Conservation (phyloP, 331 rosid species). For the Saraca asoca region DNA sequence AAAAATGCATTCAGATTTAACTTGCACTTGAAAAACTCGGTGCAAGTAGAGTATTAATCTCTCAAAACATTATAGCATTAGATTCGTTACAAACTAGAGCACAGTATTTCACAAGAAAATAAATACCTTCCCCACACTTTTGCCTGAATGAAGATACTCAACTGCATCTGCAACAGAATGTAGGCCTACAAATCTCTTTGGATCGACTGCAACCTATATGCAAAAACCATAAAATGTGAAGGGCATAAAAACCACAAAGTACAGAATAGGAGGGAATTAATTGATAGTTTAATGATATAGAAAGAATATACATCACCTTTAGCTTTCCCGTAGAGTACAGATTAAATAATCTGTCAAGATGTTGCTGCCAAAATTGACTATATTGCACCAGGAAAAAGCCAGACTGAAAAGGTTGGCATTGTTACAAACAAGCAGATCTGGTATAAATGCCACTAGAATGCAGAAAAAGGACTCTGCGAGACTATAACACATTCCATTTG, state of each 20-base stretch:
- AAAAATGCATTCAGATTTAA: background rate
- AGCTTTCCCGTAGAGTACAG: constrained; percentile 72
- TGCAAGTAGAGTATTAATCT: too few species aligned
- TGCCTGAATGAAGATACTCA: constrained; percentile 93
- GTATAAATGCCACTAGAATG: too few species aligned
- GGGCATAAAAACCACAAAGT: constrained; percentile 4
- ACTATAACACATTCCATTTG: background rate
- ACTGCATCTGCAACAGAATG: constrained; percentile 81
- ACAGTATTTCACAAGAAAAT: constrained; percentile 5
- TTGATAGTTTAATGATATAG: background rate
- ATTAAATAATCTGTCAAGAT: constrained; percentile 68
- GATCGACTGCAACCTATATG: constrained; percentile 74
- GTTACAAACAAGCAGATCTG: too few species aligned
- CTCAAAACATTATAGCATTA: background rate
- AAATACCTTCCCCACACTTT: constrained; percentile 91
- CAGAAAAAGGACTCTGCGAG: too few species aligned
- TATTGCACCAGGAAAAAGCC: constrained; percentile 96
- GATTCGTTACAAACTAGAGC: background rate
- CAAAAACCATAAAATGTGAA: constrained; percentile 23
- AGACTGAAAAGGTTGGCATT: constrained; percentile 49
- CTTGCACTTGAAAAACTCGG: too few species aligned
- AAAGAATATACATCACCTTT: constrained; percentile 55
- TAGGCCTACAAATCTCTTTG: constrained; percentile 75
- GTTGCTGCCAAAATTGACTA: constrained; percentile 78
- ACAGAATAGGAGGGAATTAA: too few species aligned